Conservation (phyloP, 306 rosid genomes). For the Erythrophleum fordii region DNA sequence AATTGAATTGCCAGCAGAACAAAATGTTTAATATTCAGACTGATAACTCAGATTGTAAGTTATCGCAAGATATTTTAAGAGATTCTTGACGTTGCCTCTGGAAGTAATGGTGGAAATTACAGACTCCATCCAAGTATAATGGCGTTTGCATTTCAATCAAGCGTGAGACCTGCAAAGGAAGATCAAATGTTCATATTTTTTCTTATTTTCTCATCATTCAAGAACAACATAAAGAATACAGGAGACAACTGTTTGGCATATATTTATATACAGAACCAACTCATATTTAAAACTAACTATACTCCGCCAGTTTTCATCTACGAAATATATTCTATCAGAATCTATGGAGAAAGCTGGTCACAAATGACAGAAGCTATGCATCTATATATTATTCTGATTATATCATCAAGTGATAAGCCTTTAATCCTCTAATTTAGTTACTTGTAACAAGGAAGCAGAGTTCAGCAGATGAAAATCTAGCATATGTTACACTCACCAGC, state of each 20-base stretch:
- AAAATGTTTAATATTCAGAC: constrained; percentile 31
- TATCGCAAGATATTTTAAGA: constrained; percentile 21
- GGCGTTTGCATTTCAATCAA: constrained; percentile 94
- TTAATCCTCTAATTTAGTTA: background rate
- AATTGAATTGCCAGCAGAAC: background rate
- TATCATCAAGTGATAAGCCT: background rate
- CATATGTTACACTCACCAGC: constrained; percentile 19
- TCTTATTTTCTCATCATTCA: constrained; percentile 10
- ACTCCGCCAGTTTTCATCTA: background rate
- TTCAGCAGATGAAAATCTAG: background rate
- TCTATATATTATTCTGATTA: constrained; percentile 18
- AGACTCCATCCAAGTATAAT: constrained; percentile 75
- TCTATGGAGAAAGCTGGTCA: background rate
- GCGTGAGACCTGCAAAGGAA: constrained; percentile 74
- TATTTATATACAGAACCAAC: constrained; percentile 5
- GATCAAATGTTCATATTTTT: constrained; percentile 29
- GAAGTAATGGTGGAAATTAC: constrained; percentile 75
- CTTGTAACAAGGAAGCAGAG: background rate
- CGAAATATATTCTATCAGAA: background rate
- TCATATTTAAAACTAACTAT: background rate
- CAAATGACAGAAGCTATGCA: background rate
- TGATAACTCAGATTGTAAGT: constrained; percentile 36
- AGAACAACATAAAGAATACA: background rate
- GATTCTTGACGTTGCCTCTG: constrained; percentile 52
- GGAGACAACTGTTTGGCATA: background rate